phyloP scores from a whole-genome alignment of 495 filamentous ascomycete genomes.

The Aspergillus cavernicola region DNA sequence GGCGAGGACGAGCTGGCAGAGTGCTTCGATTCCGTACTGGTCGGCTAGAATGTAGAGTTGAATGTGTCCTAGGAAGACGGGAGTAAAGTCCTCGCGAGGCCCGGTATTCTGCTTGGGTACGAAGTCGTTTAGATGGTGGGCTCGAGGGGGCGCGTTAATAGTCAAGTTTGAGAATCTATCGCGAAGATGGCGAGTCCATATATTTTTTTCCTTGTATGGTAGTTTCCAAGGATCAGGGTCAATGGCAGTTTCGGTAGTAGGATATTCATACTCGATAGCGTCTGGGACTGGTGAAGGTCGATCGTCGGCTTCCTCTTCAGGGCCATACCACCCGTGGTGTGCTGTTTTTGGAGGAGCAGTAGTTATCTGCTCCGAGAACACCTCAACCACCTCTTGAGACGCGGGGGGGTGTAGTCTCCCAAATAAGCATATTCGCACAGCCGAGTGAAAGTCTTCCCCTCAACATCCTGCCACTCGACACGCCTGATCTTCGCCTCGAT shows the following conservation, averaged over 20 bases:
- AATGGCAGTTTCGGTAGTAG: neutral
- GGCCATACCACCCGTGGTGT: too few species aligned
- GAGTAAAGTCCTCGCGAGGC: conserved; percentile 29
- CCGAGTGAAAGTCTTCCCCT: conserved; percentile 23
- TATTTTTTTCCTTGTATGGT: conserved; percentile 14
- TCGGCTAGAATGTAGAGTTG: conserved; percentile 39
- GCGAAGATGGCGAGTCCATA: conserved; percentile 13
- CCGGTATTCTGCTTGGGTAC: conserved; percentile 7
- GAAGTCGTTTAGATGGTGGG: neutral
- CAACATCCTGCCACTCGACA: conserved; percentile 24
- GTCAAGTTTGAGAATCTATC: neutral
- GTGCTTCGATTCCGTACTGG: conserved; percentile 31
- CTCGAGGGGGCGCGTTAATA: neutral
- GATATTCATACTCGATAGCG: too few species aligned
- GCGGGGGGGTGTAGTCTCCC: conserved; percentile 20
- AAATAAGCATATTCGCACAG: conserved; percentile 29
- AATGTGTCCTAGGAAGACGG: conserved; percentile 35
- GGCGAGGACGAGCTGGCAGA: conserved; percentile 28
- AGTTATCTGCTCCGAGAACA: too few species aligned
- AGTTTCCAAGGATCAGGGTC: conserved; percentile 3
- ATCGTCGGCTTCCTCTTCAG: too few species aligned
- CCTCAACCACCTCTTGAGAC: neutral
- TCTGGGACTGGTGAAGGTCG: too few species aligned
- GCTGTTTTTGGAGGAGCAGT: too few species aligned
- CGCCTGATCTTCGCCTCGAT: conserved; percentile 18